Base-by-base conservation (phyloP, 176 grass and related monocot species). In the Olyra latifolia region DNA sequence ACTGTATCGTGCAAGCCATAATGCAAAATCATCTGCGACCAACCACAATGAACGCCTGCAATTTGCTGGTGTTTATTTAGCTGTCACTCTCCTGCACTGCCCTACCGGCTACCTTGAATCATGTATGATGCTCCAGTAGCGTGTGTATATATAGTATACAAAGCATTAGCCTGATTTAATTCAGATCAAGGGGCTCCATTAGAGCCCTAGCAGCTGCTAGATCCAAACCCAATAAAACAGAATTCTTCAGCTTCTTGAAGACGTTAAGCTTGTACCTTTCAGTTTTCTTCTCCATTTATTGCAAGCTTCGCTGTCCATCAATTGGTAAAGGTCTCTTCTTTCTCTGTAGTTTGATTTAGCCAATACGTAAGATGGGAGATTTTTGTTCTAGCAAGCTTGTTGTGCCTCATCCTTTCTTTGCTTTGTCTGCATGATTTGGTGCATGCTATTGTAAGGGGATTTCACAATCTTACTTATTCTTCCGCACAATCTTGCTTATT, bases 11-110 rank as follows among this genome's bases (percentile, higher is more conserved):
- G 82, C 71, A 65, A 64, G 56, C 45, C 72, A 75, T 69, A 45
- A 80, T 46, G 39, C 53, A 84, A 60, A 76, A 79, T 62, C 61
- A 50, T 73, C 75, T 15, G 69, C 55, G 54, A 82, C 82, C 87
- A 81, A 81, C 77, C 72, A 64, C 82, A 50, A 89, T 81, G 35
- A 85, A 81, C 71, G 76, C 52, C 53, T 72, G 56, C 73, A 40
- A 45, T 56, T 77, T 72, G 57, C 69, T 7, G 53, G 63, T 45
- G 55, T 81, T 55, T 69, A 85, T 70, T 81, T 53, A 69, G 82
- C 82, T 85, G 87, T 89, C 87, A 77, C 55, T 64, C 28, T 75
- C 77, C 45, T 69, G 43, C 30, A 60, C 59, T 74, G 45, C 69
- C 86, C 73, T 65, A 78, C 68, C 80, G 69, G 38, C 39, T 40